Conservation (phyloP, 768 basidiomycete species). For the Rhodotorula babjevae region DNA sequence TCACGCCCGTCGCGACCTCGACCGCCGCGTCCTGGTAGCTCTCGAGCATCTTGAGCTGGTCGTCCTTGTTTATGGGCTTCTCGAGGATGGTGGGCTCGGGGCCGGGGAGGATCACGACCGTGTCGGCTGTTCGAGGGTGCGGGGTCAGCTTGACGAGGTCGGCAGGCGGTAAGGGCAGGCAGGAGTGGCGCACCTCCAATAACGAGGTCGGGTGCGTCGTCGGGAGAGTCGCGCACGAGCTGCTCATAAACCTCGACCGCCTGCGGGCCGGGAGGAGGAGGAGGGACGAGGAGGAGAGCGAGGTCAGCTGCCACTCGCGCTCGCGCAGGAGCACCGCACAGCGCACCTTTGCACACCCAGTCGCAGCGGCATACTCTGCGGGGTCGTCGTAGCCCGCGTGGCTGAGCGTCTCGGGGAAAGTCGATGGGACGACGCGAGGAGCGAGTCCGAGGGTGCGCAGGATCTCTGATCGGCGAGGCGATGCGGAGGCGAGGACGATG, state of each 20-base stretch:
- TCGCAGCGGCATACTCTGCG: constrained; percentile 70
- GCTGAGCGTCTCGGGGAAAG: constrained; percentile 72
- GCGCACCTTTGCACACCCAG: constrained; percentile 62
- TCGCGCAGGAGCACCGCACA: neutral
- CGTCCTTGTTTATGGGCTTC: constrained; percentile 72
- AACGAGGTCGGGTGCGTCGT: constrained; percentile 72
- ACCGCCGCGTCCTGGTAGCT: constrained; percentile 81
- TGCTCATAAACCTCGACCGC: constrained; percentile 80
- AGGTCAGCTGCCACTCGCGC: neutral
- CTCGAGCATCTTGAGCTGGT: constrained; percentile 79
- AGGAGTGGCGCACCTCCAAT: constrained; percentile 57
- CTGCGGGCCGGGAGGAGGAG: no score
- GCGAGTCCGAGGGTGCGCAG: constrained; percentile 54
- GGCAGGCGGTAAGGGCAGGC: neutral
- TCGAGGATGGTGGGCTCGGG: constrained; percentile 65
- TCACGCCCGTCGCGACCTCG: constrained; percentile 87
- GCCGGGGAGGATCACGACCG: constrained; percentile 74
- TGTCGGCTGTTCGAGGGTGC: constrained; percentile 65
- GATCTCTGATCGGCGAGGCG: constrained; percentile 40
- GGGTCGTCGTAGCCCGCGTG: constrained; percentile 64
- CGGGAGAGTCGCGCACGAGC: constrained; percentile 62
- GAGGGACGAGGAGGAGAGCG: neutral
- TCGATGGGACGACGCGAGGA: constrained; percentile 68
- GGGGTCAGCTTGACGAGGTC: neutral
- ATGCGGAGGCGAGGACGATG: constrained; percentile 41